These are phyloP conservation scores for Erythrophleum ivorense DNA, from an alignment of 331 rosid genomes.

Conservation along the genomic window DNA sequence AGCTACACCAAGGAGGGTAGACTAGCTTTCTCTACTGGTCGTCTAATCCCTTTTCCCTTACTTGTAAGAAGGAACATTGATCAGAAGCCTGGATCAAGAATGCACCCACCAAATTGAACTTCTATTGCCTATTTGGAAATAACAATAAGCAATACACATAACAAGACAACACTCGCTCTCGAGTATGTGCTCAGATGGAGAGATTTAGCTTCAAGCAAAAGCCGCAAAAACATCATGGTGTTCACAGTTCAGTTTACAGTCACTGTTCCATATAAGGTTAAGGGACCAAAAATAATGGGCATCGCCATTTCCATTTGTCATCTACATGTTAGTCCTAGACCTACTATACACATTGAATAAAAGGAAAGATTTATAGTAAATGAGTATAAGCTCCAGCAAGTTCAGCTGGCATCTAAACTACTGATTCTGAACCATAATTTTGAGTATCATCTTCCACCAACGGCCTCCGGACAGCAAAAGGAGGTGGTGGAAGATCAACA, in stretches of 20 bases:
- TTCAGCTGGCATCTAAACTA: constrained; percentile 36
- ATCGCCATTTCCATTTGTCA: constrained; percentile 41
- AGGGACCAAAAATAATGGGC: constrained; percentile 28
- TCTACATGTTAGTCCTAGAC: constrained; percentile 59
- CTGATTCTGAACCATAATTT: constrained; percentile 40
- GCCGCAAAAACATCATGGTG: constrained; percentile 24
- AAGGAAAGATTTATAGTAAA: neutral
- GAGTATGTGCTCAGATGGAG: constrained; percentile 17
- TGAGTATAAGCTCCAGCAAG: constrained; percentile 23
- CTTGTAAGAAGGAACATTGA: too few relatives aligned
- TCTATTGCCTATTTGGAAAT: neutral
- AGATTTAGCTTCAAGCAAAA: constrained; percentile 27
- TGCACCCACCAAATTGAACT: neutral
- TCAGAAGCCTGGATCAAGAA: neutral
- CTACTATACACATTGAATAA: constrained; percentile 48
- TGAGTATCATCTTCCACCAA: constrained; percentile 39
- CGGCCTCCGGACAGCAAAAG: constrained; percentile 45
- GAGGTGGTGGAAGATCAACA: constrained; percentile 82
- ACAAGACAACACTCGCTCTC: neutral
- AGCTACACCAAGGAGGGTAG: too few relatives aligned
- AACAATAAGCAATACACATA: constrained; percentile 12
- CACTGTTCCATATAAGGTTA: constrained; percentile 27
- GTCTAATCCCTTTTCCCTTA: too few relatives aligned
- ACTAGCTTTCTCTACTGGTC: too few relatives aligned
- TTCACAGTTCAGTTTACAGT: constrained; percentile 35